Base-by-base conservation (phyloP, 345 rosid genomes). In the Populus davidiana region DNA sequence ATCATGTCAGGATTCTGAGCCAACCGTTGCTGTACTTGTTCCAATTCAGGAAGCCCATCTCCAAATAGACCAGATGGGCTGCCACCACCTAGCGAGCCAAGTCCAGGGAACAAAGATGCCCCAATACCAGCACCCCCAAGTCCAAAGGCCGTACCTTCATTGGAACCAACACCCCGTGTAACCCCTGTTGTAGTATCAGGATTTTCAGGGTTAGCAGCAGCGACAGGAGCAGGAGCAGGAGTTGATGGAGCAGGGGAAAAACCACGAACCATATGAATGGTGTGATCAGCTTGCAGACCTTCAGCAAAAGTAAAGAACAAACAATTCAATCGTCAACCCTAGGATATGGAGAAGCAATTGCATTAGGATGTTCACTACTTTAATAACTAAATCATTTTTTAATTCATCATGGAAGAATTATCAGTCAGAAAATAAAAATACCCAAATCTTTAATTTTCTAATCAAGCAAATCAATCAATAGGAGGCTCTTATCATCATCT, bases 251-350 rank as follows among this genome's bases (percentile, higher is more conserved):
- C 59, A 33, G 84, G 78, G 6, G 89, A 85, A 73, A 83, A 87
- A 39, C 97, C 93, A 54, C 92, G 86, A 77, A 92, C 98, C 94
- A 93, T 86, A 79, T 93, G 98, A 61, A 93, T 79, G 29, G 94
- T 90, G 71, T 93, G 98, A 85, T 93, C 96, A 75, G 91, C 94
- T 88, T 89, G 91, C 87, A 93, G 61, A 70, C 98, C 98, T 93
- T 77, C 71, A 71, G 74, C 20, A 11, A 39, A 21, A 38, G 17
- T 59, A n/a, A 43, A 39, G 16, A 41, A 43, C 72, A 43, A 41
- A n/a, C 25, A 33, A 31, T 20, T 35, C 14, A 67, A 35, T 67
- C 6, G 41, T 38, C 20, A 67, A 29, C 68, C 23, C 70, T 11
- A 5, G 36, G 17, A 67, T 8, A 61, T n/a, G 29, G 65, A 25